Percentiles rank a stretch among this genome's conserved stretches.
These are phyloP conservation scores for Madurella mycetomatis DNA, from an alignment of 2,329 filamentous ascomycete genomes.

Conservation along the genomic window DNA sequence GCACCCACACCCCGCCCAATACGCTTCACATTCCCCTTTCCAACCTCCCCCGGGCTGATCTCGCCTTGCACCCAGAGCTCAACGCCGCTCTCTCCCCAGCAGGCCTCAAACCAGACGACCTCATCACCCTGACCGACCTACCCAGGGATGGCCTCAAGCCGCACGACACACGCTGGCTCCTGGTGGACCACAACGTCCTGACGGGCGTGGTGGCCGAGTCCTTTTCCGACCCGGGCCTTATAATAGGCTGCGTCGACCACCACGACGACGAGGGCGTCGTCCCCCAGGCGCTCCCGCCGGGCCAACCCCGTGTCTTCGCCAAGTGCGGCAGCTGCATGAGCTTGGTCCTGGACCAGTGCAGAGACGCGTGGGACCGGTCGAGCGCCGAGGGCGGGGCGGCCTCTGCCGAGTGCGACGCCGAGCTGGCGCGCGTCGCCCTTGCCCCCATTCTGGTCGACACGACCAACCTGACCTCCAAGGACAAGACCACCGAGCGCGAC, in stretches of 20 bases:
- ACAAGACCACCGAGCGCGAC: conserved; percentile 64
- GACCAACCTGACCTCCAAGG: conserved; percentile 54
- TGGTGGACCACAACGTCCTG: conserved; percentile 76
- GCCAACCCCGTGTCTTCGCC: conserved; percentile 54
- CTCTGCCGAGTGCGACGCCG: conserved; percentile 30
- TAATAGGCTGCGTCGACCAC: conserved; percentile 71
- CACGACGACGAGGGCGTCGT: conserved; percentile 67
- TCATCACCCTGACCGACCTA: conserved; percentile 58
- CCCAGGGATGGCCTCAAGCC: conserved; percentile 41
- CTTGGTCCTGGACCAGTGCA: conserved; percentile 59
- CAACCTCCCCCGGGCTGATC: conserved; percentile 64
- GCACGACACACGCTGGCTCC: conserved; percentile 61
- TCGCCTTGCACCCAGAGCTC: conserved; percentile 70
- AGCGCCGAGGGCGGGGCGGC: conserved; percentile 29
- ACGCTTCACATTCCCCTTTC: conserved; percentile 66
- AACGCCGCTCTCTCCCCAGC: conserved; percentile 59
- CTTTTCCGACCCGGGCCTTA: conserved; percentile 41
- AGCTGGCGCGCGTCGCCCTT: conserved; percentile 63
- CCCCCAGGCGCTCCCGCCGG: conserved; percentile 37
- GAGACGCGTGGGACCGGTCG: conserved; percentile 53
- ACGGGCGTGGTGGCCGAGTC: conserved; percentile 50
- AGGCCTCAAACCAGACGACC: conserved; percentile 53
- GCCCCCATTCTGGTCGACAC: conserved; percentile 73
- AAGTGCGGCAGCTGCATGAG: conserved; percentile 70
- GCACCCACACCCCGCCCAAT: conserved; percentile 51